phyloP scores from a whole-genome alignment of 139 green algal species.

The Raphidocelis subcapitata region DNA sequence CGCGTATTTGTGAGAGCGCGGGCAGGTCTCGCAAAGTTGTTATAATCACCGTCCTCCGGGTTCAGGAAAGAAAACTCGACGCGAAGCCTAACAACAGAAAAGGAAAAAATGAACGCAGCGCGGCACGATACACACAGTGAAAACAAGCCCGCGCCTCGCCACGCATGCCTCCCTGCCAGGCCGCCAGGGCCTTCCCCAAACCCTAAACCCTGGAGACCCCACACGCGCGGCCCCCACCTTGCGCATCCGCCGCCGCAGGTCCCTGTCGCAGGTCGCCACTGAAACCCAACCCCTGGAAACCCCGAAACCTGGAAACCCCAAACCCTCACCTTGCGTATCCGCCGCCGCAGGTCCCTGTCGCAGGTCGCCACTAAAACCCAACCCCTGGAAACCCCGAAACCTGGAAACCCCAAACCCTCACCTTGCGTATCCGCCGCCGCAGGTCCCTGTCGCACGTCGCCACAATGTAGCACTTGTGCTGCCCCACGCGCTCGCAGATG shows the following conservation, averaged over 20 bases:
- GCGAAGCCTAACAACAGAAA: neutral
- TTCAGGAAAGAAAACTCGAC: neutral
- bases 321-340: slow-evolving; percentile 87
- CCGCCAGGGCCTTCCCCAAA: neutral
- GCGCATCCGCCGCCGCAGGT: slow-evolving; percentile 64
- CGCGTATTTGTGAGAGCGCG: slow-evolving; percentile 2
- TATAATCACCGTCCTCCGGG: slow-evolving; percentile 26
- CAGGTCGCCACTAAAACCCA: slow-evolving; percentile 98
- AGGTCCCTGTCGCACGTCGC: slow-evolving; percentile 98
- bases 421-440: slow-evolving; percentile 92
- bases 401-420: slow-evolving; percentile 19
- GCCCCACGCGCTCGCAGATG: slow-evolving; percentile 89
- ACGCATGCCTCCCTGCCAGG: neutral
- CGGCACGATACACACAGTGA: neutral
- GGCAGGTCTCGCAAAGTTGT: slow-evolving; percentile 3
- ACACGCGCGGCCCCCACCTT: slow-evolving; percentile 64
- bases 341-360: slow-evolving; percentile 90
- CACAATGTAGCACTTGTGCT: slow-evolving; percentile 99
- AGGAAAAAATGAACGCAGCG: neutral
- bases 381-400: too few relatives aligned
- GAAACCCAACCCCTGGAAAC: slow-evolving; percentile 26
- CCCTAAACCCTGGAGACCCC: neutral
- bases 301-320: neutral
- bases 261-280: neutral
- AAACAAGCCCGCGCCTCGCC: neutral